phyloP scores from a whole-genome alignment of 2,329 filamentous ascomycete species.

The Fusarium succisae region DNA sequence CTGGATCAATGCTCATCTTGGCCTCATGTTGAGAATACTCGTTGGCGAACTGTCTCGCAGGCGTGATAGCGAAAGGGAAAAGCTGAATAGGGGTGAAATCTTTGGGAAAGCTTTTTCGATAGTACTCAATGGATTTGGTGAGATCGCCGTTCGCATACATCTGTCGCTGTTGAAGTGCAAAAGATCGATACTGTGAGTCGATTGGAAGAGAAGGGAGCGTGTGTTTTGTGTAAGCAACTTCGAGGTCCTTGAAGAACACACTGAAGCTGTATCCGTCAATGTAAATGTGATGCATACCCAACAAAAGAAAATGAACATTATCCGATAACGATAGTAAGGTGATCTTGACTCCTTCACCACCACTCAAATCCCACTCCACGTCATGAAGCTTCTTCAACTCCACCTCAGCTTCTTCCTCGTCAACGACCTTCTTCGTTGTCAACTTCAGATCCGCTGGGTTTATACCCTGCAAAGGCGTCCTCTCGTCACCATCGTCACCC shows the following conservation, averaged over 20 bases:
- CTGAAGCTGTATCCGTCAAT: conserved; percentile 4
- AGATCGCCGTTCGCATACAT: neutral
- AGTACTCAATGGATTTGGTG: neutral
- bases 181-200: neutral
- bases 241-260: neutral
- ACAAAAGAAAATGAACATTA: neutral
- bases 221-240: neutral
- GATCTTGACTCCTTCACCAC: neutral
- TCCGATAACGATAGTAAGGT: neutral
- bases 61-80: neutral
- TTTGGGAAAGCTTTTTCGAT: neutral
- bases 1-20: neutral
- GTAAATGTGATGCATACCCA: conserved; percentile 4
- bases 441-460: neutral
- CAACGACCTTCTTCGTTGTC: neutral
- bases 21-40: neutral
- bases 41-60: neutral
- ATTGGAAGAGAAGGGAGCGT: neutral
- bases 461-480: neutral
- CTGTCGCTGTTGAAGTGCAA: neutral
- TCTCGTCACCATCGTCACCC: neutral
- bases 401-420: neutral
- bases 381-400: neutral
- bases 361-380: neutral
- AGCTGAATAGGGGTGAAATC: neutral